These are phyloP conservation scores for Penicillium corylophilum DNA, from an alignment of 2,329 filamentous ascomycete species.

Conservation along the genomic window DNA sequence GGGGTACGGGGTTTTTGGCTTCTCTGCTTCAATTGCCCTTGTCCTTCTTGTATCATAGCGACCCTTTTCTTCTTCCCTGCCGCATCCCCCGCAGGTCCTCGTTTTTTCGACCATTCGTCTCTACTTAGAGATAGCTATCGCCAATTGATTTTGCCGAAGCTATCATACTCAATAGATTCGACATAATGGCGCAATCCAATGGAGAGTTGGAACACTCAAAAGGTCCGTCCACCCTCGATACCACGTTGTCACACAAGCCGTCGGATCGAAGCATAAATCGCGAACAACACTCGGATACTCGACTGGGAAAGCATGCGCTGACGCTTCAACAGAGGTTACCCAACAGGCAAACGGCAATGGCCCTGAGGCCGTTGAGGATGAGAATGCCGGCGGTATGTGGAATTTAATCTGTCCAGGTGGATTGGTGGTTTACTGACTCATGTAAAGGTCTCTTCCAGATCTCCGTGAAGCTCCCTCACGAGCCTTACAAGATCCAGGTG, in stretches of 20 bases:
- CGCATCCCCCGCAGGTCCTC: constrained; percentile 18
- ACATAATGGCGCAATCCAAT: constrained; percentile 43
- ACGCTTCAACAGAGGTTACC: constrained; percentile 32
- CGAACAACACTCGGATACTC: constrained; percentile 5
- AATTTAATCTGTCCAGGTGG: not conserved
- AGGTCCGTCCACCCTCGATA: constrained; percentile 28
- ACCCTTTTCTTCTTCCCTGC: constrained; percentile 20
- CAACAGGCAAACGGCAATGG: constrained; percentile 35
- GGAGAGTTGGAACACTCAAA: constrained; percentile 40
- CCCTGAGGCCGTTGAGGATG: constrained; percentile 36
- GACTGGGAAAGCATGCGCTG: constrained; percentile 5
- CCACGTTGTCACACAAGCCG: constrained; percentile 8
- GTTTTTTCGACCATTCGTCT: constrained; percentile 20
- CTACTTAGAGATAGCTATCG: constrained; percentile 21
- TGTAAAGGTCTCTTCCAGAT: constrained; percentile 62
- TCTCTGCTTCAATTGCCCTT: constrained; percentile 33
- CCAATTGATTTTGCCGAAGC: constrained; percentile 18
- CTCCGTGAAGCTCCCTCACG: constrained; percentile 77
- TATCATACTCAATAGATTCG: constrained; percentile 15
- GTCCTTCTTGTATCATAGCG: constrained; percentile 33
- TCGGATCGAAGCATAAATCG: constrained; percentile 7
- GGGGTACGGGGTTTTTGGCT: constrained; percentile 36
- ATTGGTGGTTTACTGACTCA: constrained; percentile 12
- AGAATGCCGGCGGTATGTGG: constrained; percentile 37
- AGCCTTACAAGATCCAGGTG: constrained; percentile 75